Evolutionary conservation across 2,329 filamentous ascomycete genomes (phyloP), one percentile per base, ranked within the genome.

Genomic region (Penicillium sp.): DNA sequence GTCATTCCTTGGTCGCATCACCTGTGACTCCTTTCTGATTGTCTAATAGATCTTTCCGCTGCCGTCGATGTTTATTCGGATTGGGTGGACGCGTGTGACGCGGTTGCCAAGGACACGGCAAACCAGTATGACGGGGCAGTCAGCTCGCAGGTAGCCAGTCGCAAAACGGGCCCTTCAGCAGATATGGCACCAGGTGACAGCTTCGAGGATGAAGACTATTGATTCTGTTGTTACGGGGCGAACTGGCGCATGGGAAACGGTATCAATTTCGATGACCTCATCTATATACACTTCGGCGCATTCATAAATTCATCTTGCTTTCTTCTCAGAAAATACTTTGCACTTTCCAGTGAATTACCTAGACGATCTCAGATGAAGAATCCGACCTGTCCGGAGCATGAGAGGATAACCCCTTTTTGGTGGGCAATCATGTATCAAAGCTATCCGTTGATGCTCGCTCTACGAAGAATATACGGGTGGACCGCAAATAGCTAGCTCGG

Each of bases 61-160:
- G 86, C 91, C 0, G 92, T 99, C 47, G 95, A 99, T 72, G 93
- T 99, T 8, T 99, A 99, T 72, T 90, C 91, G 33, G 95, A 98
- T 75, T 99, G 95, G 95, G 91, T 99, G 62, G 95, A 99, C 77
- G 95, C 95, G n/a, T 90, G 88, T 71, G 88, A 91, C 70, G 82
- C 85, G 6, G 87, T 90, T 49, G 87, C 87, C 16, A 87, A 89
- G 69, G 81, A 87, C 58, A 79, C 81, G 21, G 81, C 79, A 42
- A 70, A 68, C 51, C 70, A 69, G 49, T 71, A 73, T 46, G 71
- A 72, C 52, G 65, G 59, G 43, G 48, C 59, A 43, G 55, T 57
- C 46, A 61, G 60, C 29, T 54, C 66, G 24, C 61, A 64, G 33
- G 60, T 55, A 31, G 53, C 52, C 5, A 64, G 63, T 14, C 63